These are phyloP conservation scores for Dothideomycetes sp. DNA, from an alignment of 2,329 filamentous ascomycete genomes.

Conservation along the genomic window DNA sequence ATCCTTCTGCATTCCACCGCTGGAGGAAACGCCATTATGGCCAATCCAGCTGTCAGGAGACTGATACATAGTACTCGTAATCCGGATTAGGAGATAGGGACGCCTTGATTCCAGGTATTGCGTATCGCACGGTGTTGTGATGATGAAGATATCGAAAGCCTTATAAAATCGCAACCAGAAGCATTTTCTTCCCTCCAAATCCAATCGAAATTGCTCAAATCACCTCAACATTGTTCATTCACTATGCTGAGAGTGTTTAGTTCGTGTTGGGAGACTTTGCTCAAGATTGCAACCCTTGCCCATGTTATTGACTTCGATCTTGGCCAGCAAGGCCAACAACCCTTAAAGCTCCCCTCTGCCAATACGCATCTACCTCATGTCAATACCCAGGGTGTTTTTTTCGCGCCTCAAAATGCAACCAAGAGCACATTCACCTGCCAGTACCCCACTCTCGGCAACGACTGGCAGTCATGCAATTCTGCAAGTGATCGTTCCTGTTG, in stretches of 20 bases:
- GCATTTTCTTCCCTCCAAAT: no score
- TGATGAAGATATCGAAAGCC: no score
- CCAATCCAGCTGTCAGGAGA: no score
- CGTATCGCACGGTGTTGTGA: no score
- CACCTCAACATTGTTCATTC: background rate
- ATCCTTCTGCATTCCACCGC: no score
- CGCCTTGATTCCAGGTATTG: no score
- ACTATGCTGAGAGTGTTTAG: background rate
- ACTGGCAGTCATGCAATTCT: slow-evolving; percentile 15
- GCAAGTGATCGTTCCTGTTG: slow-evolving; percentile 16
- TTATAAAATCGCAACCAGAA: no score
- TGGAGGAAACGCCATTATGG: no score
- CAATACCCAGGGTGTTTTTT: background rate
- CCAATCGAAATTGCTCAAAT: background rate
- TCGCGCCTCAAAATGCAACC: slow-evolving; percentile 2
- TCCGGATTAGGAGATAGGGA: no score
- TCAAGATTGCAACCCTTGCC: background rate
- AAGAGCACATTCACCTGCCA: slow-evolving; percentile 12
- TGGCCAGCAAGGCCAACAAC: background rate
- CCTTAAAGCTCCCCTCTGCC: background rate
- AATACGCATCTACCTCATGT: background rate
- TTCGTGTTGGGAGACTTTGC: slow-evolving; percentile 1
- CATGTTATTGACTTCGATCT: background rate
- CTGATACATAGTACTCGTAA: no score
- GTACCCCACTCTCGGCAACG: slow-evolving; percentile 11